A percentile compares a stretch with the other conserved stretches of the same genome.
phyloP scores from a whole-genome alignment of 1,139 yeast genomes.

The Yamadazyma friedrichii region DNA sequence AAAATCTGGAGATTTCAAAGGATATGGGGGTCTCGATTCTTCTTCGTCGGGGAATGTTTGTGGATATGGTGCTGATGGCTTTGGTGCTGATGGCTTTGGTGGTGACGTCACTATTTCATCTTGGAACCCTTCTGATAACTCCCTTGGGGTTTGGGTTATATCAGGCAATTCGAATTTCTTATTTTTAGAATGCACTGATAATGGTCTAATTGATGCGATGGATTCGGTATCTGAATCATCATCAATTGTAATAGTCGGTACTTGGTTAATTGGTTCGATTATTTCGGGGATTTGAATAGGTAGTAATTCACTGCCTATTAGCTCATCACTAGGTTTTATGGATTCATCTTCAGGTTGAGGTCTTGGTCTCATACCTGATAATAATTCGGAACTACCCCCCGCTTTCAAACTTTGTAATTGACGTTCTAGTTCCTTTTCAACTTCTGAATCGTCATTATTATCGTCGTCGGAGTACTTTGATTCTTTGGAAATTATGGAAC shows the following conservation, averaged over 20 bases:
- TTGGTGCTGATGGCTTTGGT: not conserved
- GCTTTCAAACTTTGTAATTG: slow-evolving; percentile 39
- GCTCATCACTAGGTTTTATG: slow-evolving; percentile 3
- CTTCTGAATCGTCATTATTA: slow-evolving; percentile 30
- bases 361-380: slow-evolving; percentile 5
- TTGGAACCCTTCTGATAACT: not conserved
- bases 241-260: slow-evolving; percentile 5
- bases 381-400: slow-evolving; percentile 13
- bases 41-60: not conserved
- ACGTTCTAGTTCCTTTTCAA: slow-evolving; percentile 39
- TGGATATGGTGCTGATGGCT: too few species aligned
- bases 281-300: slow-evolving; percentile 3
- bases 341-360: slow-evolving; percentile 6
- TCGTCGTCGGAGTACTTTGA: slow-evolving; percentile 32
- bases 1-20: slow-evolving; percentile 3
- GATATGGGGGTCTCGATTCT: slow-evolving; percentile 1
- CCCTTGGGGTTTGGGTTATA: slow-evolving; percentile 15
- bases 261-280: slow-evolving; percentile 1
- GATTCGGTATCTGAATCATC: slow-evolving; percentile 19
- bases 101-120: slow-evolving; percentile 3
- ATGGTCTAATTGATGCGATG: slow-evolving; percentile 25
- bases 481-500: slow-evolving; percentile 43
- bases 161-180: slow-evolving; percentile 15
- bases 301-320: not conserved
- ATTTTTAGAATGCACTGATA: slow-evolving; percentile 22